Conservation (phyloP, 2,329 filamentous ascomycete species). For the Xylaria sp. region DNA sequence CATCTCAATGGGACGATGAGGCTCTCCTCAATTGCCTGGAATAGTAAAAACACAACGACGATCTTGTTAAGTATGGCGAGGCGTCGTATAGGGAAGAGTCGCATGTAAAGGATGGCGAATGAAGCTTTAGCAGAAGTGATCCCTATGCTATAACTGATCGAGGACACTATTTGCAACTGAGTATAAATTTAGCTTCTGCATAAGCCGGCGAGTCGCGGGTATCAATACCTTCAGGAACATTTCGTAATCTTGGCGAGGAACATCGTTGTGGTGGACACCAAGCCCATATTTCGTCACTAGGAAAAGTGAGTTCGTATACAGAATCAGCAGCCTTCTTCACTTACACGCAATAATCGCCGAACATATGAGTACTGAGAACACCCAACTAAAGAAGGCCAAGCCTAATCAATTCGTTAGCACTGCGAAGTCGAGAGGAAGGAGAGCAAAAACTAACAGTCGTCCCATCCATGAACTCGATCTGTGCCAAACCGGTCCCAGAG, state of each 20-base stretch:
- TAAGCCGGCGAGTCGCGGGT: not conserved
- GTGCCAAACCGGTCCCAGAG: constrained; percentile 32
- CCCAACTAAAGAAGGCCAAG: constrained; percentile 39
- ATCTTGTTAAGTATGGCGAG: constrained; percentile 46
- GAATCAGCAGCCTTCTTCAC: not conserved
- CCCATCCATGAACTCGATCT: constrained; percentile 35
- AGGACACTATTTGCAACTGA: constrained; percentile 42
- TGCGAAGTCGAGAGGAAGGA: not conserved
- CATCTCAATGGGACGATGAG: constrained; percentile 48
- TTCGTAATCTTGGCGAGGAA: constrained; percentile 26
- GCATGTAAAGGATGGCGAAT: constrained; percentile 50
- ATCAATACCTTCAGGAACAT: constrained; percentile 28
- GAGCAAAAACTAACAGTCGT: constrained; percentile 38
- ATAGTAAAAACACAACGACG: constrained; percentile 46
- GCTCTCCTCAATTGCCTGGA: constrained; percentile 49
- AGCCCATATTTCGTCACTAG: constrained; percentile 14
- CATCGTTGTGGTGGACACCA: constrained; percentile 11
- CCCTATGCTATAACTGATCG: constrained; percentile 48
- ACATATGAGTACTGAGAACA: constrained; percentile 18
- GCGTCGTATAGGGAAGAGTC: constrained; percentile 45
- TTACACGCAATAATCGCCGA: constrained; percentile 13
- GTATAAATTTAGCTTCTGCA: not conserved
- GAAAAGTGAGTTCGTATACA: not conserved
- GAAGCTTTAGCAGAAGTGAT: constrained; percentile 49
- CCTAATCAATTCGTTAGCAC: constrained; percentile 17